These are phyloP conservation scores for Candida frijolesensis DNA, from an alignment of 1,139 yeast genomes.

Conservation along the genomic window DNA sequence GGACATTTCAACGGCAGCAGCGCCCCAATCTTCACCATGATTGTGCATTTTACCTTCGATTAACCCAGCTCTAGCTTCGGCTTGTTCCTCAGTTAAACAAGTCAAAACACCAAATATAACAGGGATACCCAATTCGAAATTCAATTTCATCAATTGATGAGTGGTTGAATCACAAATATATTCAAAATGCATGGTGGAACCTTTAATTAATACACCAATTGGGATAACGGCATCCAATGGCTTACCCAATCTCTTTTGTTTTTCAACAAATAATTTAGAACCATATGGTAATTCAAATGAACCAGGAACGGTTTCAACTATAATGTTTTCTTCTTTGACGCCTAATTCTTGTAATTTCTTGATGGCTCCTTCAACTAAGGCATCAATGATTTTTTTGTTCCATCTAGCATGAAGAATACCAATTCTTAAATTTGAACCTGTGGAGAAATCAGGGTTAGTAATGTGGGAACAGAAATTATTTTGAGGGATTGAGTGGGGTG, in stretches of 20 bases:
- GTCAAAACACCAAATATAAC: constrained; percentile 92
- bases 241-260: constrained; percentile 43
- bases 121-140: constrained; percentile 70
- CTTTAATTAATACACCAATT: constrained; percentile 93
- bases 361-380: constrained; percentile 78
- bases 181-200: constrained; percentile 97
- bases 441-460: neutral
- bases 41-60: constrained; percentile 76
- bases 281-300: constrained; percentile 92
- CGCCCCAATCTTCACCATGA: constrained; percentile 99
- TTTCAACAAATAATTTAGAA: constrained; percentile 54
- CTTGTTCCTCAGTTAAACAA: constrained; percentile 92
- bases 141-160: constrained; percentile 81
- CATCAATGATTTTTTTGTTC: constrained; percentile 77
- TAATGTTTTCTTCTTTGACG: constrained; percentile 74
- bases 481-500: no score
- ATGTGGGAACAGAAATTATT: neutral
- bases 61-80: constrained; percentile 90
- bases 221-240: constrained; percentile 87
- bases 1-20: constrained; percentile 98
- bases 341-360: constrained; percentile 61
- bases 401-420: constrained; percentile 96
- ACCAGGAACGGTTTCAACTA: constrained; percentile 88
- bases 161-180: constrained; percentile 92
- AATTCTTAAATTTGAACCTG: constrained; percentile 62